These are phyloP conservation scores for Coriolopsis trogii DNA, from an alignment of 1,284 basidiomycete species.

Conservation along the genomic window DNA sequence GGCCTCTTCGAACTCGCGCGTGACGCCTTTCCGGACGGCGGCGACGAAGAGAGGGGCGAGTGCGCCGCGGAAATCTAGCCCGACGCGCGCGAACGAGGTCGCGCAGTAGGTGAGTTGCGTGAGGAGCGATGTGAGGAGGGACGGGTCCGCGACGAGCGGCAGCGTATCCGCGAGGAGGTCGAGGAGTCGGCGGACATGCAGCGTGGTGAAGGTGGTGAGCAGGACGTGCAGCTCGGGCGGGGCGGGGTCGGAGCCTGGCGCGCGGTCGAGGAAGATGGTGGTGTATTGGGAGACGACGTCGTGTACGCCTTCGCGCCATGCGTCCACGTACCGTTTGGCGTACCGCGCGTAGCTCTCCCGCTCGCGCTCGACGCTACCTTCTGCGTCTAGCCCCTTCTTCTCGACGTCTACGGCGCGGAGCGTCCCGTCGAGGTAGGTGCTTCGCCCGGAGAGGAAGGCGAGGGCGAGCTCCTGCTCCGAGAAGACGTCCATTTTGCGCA, in stretches of 20 bases:
- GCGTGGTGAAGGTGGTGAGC: conserved; percentile 55
- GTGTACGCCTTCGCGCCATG: conserved; percentile 91
- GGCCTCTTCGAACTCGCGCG: conserved; percentile 43
- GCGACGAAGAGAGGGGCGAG: conserved; percentile 67
- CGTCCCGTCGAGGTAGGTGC: conserved; percentile 50
- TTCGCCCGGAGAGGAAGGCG: conserved; percentile 68
- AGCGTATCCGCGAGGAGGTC: conserved; percentile 57
- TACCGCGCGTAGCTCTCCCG: conserved; percentile 76
- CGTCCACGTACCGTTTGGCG: conserved; percentile 86
- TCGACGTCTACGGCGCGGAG: conserved; percentile 49
- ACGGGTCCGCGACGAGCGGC: conserved; percentile 55
- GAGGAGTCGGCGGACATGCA: conserved; percentile 59
- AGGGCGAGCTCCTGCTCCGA: conserved; percentile 68
- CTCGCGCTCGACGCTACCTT: conserved; percentile 47
- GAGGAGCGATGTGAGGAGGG: conserved; percentile 79
- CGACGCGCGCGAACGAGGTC: conserved; percentile 90
- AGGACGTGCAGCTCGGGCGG: conserved; percentile 45
- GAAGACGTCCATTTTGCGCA: conserved; percentile 75
- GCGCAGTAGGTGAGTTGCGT: conserved; percentile 94
- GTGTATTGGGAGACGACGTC: conserved; percentile 90
- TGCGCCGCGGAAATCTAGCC: conserved; percentile 77
- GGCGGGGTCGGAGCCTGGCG: conserved; percentile 23
- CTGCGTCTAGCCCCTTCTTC: conserved; percentile 31
- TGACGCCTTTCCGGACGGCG: conserved; percentile 51
- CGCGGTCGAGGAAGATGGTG: conserved; percentile 84